These are phyloP conservation scores for Aspergillus funiculosus DNA, from an alignment of 495 filamentous ascomycete genomes.

Conservation along the genomic window DNA sequence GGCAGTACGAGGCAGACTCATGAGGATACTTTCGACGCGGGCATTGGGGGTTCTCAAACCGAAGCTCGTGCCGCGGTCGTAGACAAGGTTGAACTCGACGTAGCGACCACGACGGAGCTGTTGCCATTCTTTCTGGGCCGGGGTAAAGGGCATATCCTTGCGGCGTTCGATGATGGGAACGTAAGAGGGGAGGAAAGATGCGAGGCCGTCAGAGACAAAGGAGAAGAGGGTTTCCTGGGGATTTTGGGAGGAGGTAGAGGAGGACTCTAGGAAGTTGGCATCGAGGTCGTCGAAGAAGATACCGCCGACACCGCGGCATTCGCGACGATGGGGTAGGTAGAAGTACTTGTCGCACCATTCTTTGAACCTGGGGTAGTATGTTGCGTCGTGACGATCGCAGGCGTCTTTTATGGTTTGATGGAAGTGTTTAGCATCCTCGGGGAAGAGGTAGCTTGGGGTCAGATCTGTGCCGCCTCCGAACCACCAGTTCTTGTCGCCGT, in stretches of 20 bases:
- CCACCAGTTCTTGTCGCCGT: conserved; percentile 84
- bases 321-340: conserved; percentile 80
- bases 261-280: conserved; percentile 48
- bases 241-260: conserved; percentile 53
- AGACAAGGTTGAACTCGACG: conserved; percentile 97
- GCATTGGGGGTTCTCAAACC: conserved; percentile 89
- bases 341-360: conserved; percentile 99
- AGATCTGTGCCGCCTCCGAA: conserved; percentile 94
- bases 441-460: conserved; percentile 90
- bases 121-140: conserved; percentile 89
- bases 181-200: conserved; percentile 87
- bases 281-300: conserved; percentile 99
- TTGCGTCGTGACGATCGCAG: conserved; percentile 88
- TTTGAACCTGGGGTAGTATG: conserved; percentile 94
- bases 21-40: conserved; percentile 90
- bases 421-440: conserved; percentile 96
- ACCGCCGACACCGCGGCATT: conserved; percentile 85
- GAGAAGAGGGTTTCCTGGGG: conserved; percentile 87
- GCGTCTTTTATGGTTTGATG: conserved; percentile 86
- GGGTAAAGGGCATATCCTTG: conserved; percentile 86
- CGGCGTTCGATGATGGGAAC: conserved; percentile 78
- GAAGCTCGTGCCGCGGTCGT: conserved; percentile 94
- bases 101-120: conserved; percentile 88
- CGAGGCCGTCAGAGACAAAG: conserved; percentile 80
- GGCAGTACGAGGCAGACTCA: conserved; percentile 92